Conservation (phyloP, 345 rosid genomes). For the Pugionium dolabratum region DNA sequence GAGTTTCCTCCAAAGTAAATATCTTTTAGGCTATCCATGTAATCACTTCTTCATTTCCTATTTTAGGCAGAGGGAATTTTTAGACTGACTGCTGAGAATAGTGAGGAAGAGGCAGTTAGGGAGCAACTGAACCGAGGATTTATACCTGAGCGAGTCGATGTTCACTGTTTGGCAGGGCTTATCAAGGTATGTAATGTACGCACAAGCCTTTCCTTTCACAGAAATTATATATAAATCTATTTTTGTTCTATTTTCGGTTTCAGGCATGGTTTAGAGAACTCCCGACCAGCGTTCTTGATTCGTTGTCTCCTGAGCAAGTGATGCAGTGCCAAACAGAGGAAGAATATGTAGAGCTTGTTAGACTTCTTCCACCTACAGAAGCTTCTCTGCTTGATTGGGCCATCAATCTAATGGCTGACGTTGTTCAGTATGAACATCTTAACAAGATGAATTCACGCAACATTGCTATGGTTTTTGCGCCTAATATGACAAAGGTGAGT, state of each 20-base stretch:
- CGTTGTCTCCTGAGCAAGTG: slow-evolving; percentile 79
- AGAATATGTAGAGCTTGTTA: slow-evolving; percentile 73
- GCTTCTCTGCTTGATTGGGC: slow-evolving; percentile 90
- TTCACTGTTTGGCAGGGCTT: slow-evolving; percentile 94
- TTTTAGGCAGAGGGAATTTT: slow-evolving; percentile 90
- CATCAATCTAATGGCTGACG: slow-evolving; percentile 94
- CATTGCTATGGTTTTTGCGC: slow-evolving; percentile 92
- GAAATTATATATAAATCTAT: background rate
- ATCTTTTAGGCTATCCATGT: slow-evolving; percentile 12
- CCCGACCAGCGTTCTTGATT: slow-evolving; percentile 84
- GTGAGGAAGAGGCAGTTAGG: slow-evolving; percentile 85
- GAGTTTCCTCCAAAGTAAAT: slow-evolving; percentile 17
- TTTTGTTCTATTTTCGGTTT: background rate
- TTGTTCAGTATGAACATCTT: slow-evolving; percentile 67
- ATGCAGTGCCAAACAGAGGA: slow-evolving; percentile 88
- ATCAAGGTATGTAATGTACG: slow-evolving; percentile 59
- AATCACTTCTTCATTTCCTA: slow-evolving; percentile 13
- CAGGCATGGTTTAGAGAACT: slow-evolving; percentile 99
- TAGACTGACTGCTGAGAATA: slow-evolving; percentile 80
- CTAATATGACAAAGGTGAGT: slow-evolving; percentile 98
- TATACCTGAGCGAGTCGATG: slow-evolving; percentile 80
- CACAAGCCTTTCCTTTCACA: background rate
- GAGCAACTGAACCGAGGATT: slow-evolving; percentile 78
- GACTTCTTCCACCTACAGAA: slow-evolving; percentile 84
- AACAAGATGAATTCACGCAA: slow-evolving; percentile 99